These are phyloP conservation scores for Metarhizium sp. DNA, from an alignment of 2,329 filamentous ascomycete species.

Conservation along the genomic window DNA sequence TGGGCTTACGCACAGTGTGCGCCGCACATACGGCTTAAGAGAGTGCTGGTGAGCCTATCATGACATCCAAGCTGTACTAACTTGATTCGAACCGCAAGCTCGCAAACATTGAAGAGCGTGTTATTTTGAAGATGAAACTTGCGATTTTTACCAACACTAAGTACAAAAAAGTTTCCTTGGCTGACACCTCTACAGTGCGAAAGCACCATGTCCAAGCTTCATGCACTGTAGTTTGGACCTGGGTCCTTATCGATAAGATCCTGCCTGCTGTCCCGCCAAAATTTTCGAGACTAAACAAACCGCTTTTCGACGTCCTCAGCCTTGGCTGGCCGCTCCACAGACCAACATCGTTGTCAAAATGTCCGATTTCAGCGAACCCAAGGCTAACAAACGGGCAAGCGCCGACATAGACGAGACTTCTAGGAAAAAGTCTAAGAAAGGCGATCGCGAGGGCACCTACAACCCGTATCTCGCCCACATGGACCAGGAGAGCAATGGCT, in stretches of 20 bases:
- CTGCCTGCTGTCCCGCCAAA: slow-evolving; percentile 14
- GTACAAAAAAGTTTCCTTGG: not conserved
- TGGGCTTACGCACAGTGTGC: slow-evolving; percentile 6
- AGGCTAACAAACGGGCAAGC: slow-evolving; percentile 33
- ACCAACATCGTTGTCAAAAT: slow-evolving; percentile 17
- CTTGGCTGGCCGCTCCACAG: slow-evolving; percentile 1
- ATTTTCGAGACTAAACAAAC: slow-evolving; percentile 9
- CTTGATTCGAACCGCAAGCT: not conserved
- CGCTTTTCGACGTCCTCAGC: not conserved
- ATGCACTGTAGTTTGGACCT: slow-evolving; percentile 4
- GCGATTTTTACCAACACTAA: not conserved
- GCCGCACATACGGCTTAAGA: not conserved
- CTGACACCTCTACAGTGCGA: not conserved
- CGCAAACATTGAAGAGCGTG: too few relatives aligned
- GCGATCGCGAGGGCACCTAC: slow-evolving; percentile 27
- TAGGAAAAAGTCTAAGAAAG: slow-evolving; percentile 35
- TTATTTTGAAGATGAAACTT: too few relatives aligned
- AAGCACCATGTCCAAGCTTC: not conserved
- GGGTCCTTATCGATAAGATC: slow-evolving; percentile 23
- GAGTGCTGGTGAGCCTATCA: not conserved
- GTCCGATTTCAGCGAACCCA: slow-evolving; percentile 25
- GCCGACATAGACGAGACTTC: slow-evolving; percentile 31
- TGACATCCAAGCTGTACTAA: not conserved
- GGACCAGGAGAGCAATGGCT: slow-evolving; percentile 47
- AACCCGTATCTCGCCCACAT: slow-evolving; percentile 93